Percentiles rank a stretch among this genome's conserved stretches.
phyloP scores from a whole-genome alignment of 495 filamentous ascomycete genomes.

The Penicillium alfredii region DNA sequence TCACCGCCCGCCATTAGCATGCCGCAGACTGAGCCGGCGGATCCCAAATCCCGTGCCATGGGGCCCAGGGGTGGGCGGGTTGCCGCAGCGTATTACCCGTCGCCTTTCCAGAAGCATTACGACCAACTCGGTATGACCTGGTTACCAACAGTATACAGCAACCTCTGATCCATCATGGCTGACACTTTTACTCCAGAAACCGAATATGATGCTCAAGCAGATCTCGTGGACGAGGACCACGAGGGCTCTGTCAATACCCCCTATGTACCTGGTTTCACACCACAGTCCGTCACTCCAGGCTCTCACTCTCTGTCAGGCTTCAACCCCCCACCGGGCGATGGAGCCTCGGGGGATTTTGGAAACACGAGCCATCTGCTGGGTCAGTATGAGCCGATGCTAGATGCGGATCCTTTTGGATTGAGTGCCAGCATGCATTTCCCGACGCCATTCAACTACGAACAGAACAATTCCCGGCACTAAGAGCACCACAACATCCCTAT shows the following conservation, averaged over 20 bases:
- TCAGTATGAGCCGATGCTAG: constrained; percentile 73
- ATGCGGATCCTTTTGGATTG: constrained; percentile 85
- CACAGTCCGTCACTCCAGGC: constrained; percentile 37
- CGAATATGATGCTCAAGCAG: constrained; percentile 95
- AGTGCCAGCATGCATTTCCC: constrained; percentile 93
- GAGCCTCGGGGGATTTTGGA: constrained; percentile 33
- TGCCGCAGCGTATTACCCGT: constrained; percentile 65
- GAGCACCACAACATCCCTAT: too few species aligned
- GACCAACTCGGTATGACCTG: constrained; percentile 98
- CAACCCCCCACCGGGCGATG: constrained; percentile 35
- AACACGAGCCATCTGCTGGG: constrained; percentile 67
- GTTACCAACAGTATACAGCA: too few species aligned
- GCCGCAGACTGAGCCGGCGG: constrained; percentile 34
- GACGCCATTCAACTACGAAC: constrained; percentile 78
- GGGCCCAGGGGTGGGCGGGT: constrained; percentile 31
- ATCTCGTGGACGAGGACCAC: constrained; percentile 83
- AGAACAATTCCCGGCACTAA: constrained; percentile 38
- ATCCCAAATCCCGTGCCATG: constrained; percentile 29
- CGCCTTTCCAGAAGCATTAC: constrained; percentile 88
- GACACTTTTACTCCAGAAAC: constrained; percentile 86
- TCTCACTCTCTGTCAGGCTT: constrained; percentile 35
- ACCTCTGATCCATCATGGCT: too few species aligned
- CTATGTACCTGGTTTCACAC: constrained; percentile 55
- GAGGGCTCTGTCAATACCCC: constrained; percentile 63
- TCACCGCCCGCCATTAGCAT: constrained; percentile 39